Percentiles rank a stretch among this genome's conserved stretches.
Conservation (phyloP, 352 stramenopile genomes). For the Pythium aristosporum region DNA sequence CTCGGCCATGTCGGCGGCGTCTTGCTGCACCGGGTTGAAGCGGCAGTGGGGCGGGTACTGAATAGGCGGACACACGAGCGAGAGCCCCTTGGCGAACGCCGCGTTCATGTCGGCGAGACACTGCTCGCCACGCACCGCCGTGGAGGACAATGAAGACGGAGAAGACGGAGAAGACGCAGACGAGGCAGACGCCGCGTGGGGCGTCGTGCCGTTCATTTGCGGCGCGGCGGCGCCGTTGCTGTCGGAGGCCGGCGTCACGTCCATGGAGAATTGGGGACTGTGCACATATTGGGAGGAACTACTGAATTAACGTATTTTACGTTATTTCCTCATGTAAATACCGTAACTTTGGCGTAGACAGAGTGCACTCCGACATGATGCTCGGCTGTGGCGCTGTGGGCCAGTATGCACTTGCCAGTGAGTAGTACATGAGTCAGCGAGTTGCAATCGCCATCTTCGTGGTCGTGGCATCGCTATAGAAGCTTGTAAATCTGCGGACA, state of each 20-base stretch:
- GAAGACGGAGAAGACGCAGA: not conserved
- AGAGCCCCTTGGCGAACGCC: slow-evolving; percentile 69
- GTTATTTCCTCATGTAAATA: too few relatives aligned
- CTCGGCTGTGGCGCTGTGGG: too few relatives aligned
- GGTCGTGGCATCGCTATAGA: too few relatives aligned
- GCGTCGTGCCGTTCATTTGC: slow-evolving; percentile 7
- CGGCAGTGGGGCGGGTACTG: slow-evolving; percentile 82
- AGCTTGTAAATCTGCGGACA: too few relatives aligned
- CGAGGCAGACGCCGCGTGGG: not conserved
- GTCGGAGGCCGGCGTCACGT: not conserved
- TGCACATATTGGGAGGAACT: not conserved
- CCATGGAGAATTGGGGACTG: not conserved
- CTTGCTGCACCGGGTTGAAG: slow-evolving; percentile 81
- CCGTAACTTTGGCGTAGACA: too few relatives aligned
- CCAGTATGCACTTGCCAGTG: too few relatives aligned
- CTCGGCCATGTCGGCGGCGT: slow-evolving; percentile 74
- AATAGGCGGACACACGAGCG: slow-evolving; percentile 74
- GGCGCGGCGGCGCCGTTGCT: slow-evolving; percentile 2
- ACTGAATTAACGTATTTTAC: not conserved
- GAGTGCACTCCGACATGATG: too few relatives aligned
- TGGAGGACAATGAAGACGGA: too few relatives aligned
- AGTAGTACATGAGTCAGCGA: too few relatives aligned
- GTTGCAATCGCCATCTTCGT: too few relatives aligned
- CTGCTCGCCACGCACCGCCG: slow-evolving; percentile 26
- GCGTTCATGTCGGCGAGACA: slow-evolving; percentile 72